A percentile compares a stretch with the other conserved stretches of the same genome.
Conservation (phyloP, 768 basidiomycete species). For the Boletus pseudo-olivaceus region DNA sequence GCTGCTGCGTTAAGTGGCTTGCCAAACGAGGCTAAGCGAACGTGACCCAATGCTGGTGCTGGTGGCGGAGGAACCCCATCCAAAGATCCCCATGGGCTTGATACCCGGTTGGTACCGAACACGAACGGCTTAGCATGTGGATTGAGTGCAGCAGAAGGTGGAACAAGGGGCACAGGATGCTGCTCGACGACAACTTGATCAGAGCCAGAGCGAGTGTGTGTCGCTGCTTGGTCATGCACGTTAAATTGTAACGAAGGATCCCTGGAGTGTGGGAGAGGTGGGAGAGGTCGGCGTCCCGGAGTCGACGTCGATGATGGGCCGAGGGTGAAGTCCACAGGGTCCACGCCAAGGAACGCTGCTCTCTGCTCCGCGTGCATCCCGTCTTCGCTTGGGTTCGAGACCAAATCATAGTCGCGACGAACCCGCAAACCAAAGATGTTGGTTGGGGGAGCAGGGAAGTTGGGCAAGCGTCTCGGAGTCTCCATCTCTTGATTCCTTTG, state of each 20-base stretch:
- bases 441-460: conserved; percentile 76
- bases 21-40: conserved; percentile 46
- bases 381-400: conserved; percentile 88
- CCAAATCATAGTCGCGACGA: conserved; percentile 59
- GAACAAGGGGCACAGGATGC: conserved; percentile 12
- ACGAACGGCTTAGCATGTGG: conserved; percentile 84
- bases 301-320: conserved; percentile 43
- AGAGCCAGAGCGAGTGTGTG: conserved; percentile 56
- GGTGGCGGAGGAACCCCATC: conserved; percentile 30
- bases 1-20: conserved; percentile 78
- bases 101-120: conserved; percentile 50
- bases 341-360: conserved; percentile 44
- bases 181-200: conserved; percentile 38
- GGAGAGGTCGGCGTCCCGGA: conserved; percentile 48
- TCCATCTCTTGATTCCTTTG: conserved; percentile 46
- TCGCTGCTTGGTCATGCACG: conserved; percentile 54
- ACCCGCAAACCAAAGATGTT: conserved; percentile 41
- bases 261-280: conserved; percentile 64
- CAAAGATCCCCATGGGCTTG: conserved; percentile 34
- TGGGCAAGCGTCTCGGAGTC: conserved; percentile 68
- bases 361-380: conserved; percentile 36
- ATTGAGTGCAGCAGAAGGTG: conserved; percentile 47
- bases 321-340: conserved; percentile 43
- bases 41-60: conserved; percentile 37
- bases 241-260: conserved; percentile 60